These are phyloP conservation scores for Xylaria sp. DNA, from an alignment of 2,329 filamentous ascomycete genomes.

Conservation along the genomic window DNA sequence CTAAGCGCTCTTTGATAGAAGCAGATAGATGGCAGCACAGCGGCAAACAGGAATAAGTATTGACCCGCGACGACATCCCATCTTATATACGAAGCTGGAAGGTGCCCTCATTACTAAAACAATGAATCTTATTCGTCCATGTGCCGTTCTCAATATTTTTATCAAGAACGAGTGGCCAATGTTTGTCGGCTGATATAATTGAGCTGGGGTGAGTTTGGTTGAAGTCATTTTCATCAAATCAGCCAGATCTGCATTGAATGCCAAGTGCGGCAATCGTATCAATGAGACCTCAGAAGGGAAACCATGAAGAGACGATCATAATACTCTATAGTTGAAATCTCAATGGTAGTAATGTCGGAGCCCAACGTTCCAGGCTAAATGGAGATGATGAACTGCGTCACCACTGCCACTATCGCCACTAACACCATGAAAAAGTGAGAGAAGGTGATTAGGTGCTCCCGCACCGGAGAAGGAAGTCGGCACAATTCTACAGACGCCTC, in stretches of 20 bases:
- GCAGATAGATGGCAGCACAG: neutral
- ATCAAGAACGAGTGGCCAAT: neutral
- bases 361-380: slow-evolving; percentile 12
- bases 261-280: slow-evolving; percentile 8
- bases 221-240: neutral
- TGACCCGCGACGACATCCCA: neutral
- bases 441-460: no score
- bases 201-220: neutral
- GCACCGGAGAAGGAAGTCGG: no score
- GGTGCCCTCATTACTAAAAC: neutral
- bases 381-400: neutral
- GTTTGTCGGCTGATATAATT: slow-evolving; percentile 7
- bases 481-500: no score
- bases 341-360: neutral
- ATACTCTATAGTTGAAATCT: neutral
- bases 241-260: neutral
- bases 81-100: neutral
- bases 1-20: neutral
- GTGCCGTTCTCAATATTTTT: neutral
- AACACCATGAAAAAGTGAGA: no score
- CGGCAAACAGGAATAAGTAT: neutral
- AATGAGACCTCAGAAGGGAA: neutral
- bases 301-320: neutral
- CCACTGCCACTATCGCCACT: no score
- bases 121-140: neutral